Conservation (phyloP, 768 basidiomycete genomes). For the Symmetrospora coprosmae region DNA sequence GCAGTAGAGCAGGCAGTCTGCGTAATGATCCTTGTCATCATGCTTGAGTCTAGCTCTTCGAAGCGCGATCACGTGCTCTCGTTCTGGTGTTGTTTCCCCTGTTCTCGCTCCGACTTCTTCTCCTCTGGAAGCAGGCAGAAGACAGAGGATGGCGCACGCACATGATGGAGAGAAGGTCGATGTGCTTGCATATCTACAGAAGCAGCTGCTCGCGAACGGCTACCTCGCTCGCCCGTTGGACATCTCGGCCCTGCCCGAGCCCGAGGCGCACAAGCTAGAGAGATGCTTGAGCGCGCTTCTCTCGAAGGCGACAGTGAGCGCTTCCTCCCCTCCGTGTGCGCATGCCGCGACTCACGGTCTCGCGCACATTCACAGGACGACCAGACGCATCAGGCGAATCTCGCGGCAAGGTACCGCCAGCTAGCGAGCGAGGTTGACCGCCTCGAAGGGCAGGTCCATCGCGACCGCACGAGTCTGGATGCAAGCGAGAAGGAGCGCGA, state of each 20-base stretch:
- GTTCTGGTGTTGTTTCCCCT: too few relatives aligned
- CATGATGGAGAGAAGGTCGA: too few relatives aligned
- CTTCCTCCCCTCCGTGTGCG: too few relatives aligned
- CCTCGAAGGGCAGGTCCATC: background rate
- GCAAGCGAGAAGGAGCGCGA: slow-evolving; percentile 11
- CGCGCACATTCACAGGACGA: background rate
- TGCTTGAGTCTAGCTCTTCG: too few relatives aligned
- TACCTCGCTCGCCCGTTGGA: background rate
- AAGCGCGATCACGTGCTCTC: too few relatives aligned
- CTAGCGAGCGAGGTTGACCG: slow-evolving; percentile 7
- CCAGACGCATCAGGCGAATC: background rate
- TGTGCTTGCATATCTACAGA: too few relatives aligned
- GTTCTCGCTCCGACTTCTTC: too few relatives aligned
- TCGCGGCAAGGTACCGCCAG: slow-evolving; percentile 7
- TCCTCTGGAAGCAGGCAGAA: too few relatives aligned
- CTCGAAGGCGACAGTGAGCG: background rate
- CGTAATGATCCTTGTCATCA: too few relatives aligned
- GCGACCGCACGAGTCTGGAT: background rate
- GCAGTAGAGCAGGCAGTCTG: too few relatives aligned
- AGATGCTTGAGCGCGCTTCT: slow-evolving; percentile 2
- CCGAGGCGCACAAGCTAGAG: background rate
- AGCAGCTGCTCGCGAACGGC: slow-evolving; percentile 3
- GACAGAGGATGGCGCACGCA: too few relatives aligned
- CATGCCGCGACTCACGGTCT: background rate
- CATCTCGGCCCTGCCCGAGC: background rate